phyloP scores from a whole-genome alignment of 176 grass and related monocot species.

The Aegilops tauschii region DNA sequence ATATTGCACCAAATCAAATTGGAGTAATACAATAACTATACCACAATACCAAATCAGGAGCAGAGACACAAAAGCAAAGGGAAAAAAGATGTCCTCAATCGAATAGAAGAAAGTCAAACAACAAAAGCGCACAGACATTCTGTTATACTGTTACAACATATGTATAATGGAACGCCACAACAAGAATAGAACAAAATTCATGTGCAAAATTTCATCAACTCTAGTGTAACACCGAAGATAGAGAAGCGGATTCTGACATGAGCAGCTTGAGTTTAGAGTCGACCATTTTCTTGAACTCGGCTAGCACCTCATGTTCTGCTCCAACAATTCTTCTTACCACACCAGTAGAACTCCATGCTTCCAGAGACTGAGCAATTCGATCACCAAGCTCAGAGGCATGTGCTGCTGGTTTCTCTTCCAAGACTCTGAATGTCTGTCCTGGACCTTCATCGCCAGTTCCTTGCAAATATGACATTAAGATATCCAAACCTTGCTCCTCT shows the following conservation, averaged over 20 bases:
- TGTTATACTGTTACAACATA: slow-evolving; percentile 33
- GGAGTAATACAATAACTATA: neutral
- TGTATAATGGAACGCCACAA: neutral
- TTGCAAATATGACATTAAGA: slow-evolving; percentile 54
- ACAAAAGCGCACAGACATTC: neutral
- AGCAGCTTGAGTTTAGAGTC: slow-evolving; percentile 68
- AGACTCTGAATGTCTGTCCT: slow-evolving; percentile 40
- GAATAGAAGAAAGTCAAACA: slow-evolving; percentile 17
- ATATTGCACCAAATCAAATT: neutral
- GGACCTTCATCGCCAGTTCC: slow-evolving; percentile 40
- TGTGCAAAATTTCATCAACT: slow-evolving; percentile 17
- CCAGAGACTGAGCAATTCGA: slow-evolving; percentile 48
- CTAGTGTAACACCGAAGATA: slow-evolving; percentile 32
- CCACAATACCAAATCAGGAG: neutral
- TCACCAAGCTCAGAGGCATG: slow-evolving; percentile 50
- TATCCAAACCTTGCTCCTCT: slow-evolving; percentile 67
- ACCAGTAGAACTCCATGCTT: slow-evolving; percentile 55
- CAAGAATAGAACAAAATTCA: slow-evolving; percentile 28
- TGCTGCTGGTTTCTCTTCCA: slow-evolving; percentile 53
- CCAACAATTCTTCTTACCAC: slow-evolving; percentile 52
- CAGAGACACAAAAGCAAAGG: neutral
- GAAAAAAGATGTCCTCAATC: slow-evolving; percentile 15
- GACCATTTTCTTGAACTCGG: slow-evolving; percentile 47
- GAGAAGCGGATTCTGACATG: slow-evolving; percentile 19
- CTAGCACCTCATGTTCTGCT: slow-evolving; percentile 50